Conservation (phyloP, 371 early-diverging fungal species). For the Coelomomyces lativittatus region DNA sequence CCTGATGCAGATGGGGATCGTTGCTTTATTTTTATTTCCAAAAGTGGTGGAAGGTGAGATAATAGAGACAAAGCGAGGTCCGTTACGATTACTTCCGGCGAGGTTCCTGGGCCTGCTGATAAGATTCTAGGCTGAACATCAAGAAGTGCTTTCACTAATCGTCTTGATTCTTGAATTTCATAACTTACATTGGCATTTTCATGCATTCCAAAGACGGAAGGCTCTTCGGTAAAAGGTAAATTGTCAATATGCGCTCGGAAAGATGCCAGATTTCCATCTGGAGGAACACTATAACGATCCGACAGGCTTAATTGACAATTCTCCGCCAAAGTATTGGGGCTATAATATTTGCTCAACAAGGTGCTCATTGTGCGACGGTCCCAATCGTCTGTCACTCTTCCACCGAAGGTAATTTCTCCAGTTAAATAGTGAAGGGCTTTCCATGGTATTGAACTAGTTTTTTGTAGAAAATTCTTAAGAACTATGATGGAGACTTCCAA, state of each 20-base stretch:
- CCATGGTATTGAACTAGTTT: constrained; percentile 25
- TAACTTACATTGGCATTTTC: constrained; percentile 39
- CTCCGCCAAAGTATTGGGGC: constrained; percentile 19
- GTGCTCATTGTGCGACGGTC: constrained; percentile 29
- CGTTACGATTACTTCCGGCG: constrained; percentile 7
- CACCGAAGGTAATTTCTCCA: constrained; percentile 39
- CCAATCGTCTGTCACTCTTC: constrained; percentile 39
- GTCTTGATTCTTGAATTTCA: constrained; percentile 26
- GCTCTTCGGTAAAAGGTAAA: constrained; percentile 27
- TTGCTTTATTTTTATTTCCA: constrained; percentile 19
- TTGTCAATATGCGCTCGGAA: constrained; percentile 23
- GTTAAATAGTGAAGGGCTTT: constrained; percentile 33
- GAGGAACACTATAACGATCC: constrained; percentile 8
- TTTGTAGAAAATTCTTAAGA: constrained; percentile 32
- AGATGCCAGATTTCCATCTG: constrained; percentile 12
- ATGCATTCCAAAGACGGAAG: constrained; percentile 33
- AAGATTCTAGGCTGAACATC: constrained; percentile 20
- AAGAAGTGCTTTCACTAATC: constrained; percentile 24
- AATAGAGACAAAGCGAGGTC: constrained; percentile 11
- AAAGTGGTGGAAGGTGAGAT: constrained; percentile 6
- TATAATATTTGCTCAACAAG: constrained; percentile 25
- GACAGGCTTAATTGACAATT: constrained; percentile 16
- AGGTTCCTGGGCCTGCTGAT: constrained; percentile 9
- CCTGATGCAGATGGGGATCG: constrained; percentile 26
- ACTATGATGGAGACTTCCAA: constrained; percentile 23